phyloP scores from a whole-genome alignment of 2,329 filamentous ascomycete genomes.

The Neurospora crassa region DNA sequence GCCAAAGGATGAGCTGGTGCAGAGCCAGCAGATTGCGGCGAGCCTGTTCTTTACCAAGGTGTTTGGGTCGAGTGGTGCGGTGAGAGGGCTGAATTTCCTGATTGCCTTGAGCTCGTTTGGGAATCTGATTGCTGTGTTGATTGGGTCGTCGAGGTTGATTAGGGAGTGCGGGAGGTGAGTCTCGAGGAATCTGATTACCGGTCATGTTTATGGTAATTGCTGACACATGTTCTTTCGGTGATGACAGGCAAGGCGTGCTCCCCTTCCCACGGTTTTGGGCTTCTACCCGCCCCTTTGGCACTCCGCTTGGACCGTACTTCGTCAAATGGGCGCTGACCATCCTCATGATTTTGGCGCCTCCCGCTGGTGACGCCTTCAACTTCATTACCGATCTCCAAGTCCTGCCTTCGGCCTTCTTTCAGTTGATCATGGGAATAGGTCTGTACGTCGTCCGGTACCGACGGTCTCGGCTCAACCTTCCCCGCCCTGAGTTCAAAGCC shows the following conservation, averaged over 20 bases:
- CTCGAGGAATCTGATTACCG: neutral
- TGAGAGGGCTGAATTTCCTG: slow-evolving; percentile 45
- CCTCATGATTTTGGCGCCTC: slow-evolving; percentile 50
- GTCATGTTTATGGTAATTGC: neutral
- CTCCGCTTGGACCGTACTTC: slow-evolving; percentile 48
- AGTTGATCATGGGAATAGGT: slow-evolving; percentile 45
- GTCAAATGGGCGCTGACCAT: slow-evolving; percentile 47
- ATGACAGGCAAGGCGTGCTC: slow-evolving; percentile 45
- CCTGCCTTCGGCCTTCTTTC: slow-evolving; percentile 51
- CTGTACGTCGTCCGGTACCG: slow-evolving; percentile 47
- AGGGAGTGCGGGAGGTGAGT: slow-evolving; percentile 46
- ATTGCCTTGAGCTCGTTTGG: slow-evolving; percentile 49
- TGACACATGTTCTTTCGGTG: neutral
- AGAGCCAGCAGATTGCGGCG: slow-evolving; percentile 43
- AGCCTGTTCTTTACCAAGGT: slow-evolving; percentile 49
- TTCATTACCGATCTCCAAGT: slow-evolving; percentile 46
- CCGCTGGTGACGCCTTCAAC: slow-evolving; percentile 55
- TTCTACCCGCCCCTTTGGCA: slow-evolving; percentile 52
- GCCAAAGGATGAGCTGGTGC: slow-evolving; percentile 39
- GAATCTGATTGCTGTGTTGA: slow-evolving; percentile 44
- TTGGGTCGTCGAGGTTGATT: slow-evolving; percentile 47
- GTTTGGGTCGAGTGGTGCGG: slow-evolving; percentile 39
- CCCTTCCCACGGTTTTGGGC: slow-evolving; percentile 51
- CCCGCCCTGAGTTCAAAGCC: slow-evolving; percentile 41
- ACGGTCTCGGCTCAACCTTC: slow-evolving; percentile 39